Evolutionary conservation across 306 rosid species (phyloP).

Genomic region (Geum urbanum): DNA sequence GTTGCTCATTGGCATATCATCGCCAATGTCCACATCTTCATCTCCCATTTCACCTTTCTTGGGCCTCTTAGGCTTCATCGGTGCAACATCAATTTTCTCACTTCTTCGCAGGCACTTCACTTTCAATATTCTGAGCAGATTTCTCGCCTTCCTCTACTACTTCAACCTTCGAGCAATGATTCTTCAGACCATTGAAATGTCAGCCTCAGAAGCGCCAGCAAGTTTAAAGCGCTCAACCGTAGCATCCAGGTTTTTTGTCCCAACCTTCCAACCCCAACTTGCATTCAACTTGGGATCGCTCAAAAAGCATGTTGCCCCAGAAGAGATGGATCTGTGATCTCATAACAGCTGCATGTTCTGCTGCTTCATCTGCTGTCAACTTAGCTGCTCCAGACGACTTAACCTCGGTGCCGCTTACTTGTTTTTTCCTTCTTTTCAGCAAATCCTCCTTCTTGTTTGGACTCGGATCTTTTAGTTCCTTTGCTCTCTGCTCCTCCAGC

Average conservation of each 20-base stretch:
- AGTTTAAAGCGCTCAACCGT: slow-evolving; percentile 84
- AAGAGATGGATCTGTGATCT: slow-evolving; percentile 95
- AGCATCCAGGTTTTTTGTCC: slow-evolving; percentile 73
- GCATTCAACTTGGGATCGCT: slow-evolving; percentile 92
- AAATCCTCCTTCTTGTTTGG: slow-evolving; percentile 76
- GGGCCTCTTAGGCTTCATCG: too few relatives aligned
- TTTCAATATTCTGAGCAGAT: slow-evolving; percentile 30
- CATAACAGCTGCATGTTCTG: slow-evolving; percentile 93
- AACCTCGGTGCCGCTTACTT: slow-evolving; percentile 47
- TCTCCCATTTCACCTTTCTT: too few relatives aligned
- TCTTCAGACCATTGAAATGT: slow-evolving; percentile 78
- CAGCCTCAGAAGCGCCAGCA: slow-evolving; percentile 91
- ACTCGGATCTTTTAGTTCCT: slow-evolving; percentile 77
- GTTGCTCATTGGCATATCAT: too few relatives aligned
- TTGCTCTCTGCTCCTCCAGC: slow-evolving; percentile 84
- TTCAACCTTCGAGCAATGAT: slow-evolving; percentile 77
- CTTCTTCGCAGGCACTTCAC: slow-evolving; percentile 26
- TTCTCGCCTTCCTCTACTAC: slow-evolving; percentile 50
- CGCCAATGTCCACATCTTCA: too few relatives aligned
- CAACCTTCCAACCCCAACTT: slow-evolving; percentile 70
- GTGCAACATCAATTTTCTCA: too few relatives aligned
- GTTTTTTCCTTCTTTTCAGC: slow-evolving; percentile 71
- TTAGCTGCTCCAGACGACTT: slow-evolving; percentile 60
- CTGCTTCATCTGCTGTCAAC: slow-evolving; percentile 70
- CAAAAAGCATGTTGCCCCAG: slow-evolving; percentile 97